phyloP scores from a whole-genome alignment of 2,329 filamentous ascomycete genomes.

The Cercospora sesami region DNA sequence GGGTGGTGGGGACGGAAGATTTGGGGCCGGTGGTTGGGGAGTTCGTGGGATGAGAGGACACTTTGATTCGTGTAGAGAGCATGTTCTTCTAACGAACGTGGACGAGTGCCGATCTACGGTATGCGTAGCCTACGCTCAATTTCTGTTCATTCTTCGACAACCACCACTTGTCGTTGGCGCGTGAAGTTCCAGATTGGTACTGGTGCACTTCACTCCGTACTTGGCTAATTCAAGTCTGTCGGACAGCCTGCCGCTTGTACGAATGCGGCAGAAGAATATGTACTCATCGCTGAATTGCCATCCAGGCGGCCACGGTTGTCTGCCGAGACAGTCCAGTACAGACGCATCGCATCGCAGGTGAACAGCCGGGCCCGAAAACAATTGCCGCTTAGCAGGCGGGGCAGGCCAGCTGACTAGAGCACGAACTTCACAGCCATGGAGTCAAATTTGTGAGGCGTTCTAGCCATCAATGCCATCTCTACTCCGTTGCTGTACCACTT shows the following conservation, averaged over 20 bases:
- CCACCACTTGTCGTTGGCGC: too few relatives aligned
- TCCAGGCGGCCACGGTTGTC: too few relatives aligned
- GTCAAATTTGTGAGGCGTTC: background rate
- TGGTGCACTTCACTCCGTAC: too few relatives aligned
- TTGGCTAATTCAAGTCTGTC: too few relatives aligned
- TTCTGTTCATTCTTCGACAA: background rate
- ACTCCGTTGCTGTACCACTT: background rate
- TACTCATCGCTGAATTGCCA: too few relatives aligned
- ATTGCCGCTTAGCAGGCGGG: background rate
- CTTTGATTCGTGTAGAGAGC: background rate
- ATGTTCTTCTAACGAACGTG: background rate
- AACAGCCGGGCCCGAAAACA: background rate
- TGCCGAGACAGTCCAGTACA: too few relatives aligned
- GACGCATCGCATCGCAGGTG: background rate
- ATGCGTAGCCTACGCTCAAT: too few relatives aligned
- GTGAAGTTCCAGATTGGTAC: too few relatives aligned
- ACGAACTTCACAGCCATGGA: background rate
- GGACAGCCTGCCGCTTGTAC: too few relatives aligned
- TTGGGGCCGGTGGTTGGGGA: background rate
- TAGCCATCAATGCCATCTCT: background rate
- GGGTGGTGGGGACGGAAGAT: constrained; percentile 4
- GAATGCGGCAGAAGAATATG: too few relatives aligned
- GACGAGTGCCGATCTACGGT: too few relatives aligned
- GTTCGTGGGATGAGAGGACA: background rate
- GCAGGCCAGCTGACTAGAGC: background rate